phyloP scores from a whole-genome alignment of 164 flowering plant species.

The Nymphaea thermarum region DNA sequence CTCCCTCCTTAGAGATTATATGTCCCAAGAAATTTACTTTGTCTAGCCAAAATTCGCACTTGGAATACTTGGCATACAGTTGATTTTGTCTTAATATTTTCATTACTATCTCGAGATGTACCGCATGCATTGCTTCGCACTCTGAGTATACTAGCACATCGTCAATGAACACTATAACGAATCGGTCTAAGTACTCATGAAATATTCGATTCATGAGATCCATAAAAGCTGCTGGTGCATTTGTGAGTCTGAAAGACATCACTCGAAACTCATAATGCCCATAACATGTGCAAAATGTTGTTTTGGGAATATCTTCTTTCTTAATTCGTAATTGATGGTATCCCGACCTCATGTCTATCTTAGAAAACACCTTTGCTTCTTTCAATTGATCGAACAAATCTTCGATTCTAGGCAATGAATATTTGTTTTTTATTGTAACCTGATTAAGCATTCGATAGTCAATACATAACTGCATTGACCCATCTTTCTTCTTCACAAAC shows the following conservation, averaged over 20 bases:
- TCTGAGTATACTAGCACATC: not conserved
- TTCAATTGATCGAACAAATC: constrained; percentile 1
- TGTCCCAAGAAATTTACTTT: constrained; percentile 1
- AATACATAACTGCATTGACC: not conserved
- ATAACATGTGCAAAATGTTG: not conserved
- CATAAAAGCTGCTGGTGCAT: not conserved
- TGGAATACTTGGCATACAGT: not conserved
- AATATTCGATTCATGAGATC: not conserved
- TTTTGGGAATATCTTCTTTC: not conserved
- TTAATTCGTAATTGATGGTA: not conserved
- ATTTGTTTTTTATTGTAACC: not conserved
- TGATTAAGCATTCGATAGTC: not conserved
- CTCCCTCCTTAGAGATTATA: not conserved
- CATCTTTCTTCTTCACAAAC: constrained; percentile 1
- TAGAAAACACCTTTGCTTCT: not conserved
- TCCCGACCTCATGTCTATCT: not conserved
- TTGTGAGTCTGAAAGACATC: not conserved
- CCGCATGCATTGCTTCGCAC: not conserved
- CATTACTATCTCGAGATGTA: not conserved
- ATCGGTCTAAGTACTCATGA: not conserved
- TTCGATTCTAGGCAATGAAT: not conserved
- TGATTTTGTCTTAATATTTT: not conserved
- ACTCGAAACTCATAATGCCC: not conserved
- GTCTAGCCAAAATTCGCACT: not conserved
- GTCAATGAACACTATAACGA: not conserved